These are phyloP conservation scores for Fusarium lateritium DNA, from an alignment of 2,329 filamentous ascomycete genomes.

Conservation along the genomic window DNA sequence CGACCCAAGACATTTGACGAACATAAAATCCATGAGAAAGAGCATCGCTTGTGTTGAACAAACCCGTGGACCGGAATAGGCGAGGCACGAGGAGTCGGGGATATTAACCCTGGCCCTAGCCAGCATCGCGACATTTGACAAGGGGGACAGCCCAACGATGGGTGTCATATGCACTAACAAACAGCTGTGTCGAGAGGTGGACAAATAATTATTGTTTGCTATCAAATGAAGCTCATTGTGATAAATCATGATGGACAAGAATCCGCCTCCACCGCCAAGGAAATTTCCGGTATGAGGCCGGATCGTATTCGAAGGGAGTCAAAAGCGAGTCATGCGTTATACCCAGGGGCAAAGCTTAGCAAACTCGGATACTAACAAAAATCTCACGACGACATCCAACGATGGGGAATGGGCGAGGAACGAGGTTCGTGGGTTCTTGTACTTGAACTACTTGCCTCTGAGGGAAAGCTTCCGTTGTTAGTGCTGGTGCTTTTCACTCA, in stretches of 20 bases:
- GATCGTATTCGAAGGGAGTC: slow-evolving; percentile 1
- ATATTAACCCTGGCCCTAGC: slow-evolving; percentile 16
- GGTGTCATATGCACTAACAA: background rate
- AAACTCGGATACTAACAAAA: background rate
- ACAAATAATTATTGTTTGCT: slow-evolving; percentile 2
- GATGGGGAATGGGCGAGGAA: slow-evolving; percentile 1
- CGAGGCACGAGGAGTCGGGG: slow-evolving; percentile 21
- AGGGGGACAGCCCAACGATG: slow-evolving; percentile 1
- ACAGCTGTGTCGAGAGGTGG: background rate
- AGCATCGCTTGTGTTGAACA: background rate
- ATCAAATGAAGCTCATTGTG: slow-evolving; percentile 4
- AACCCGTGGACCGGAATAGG: slow-evolving; percentile 1
- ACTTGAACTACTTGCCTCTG: slow-evolving; percentile 4
- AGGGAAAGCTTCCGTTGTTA: slow-evolving; percentile 9
- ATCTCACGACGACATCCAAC: slow-evolving; percentile 3
- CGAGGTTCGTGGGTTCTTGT: slow-evolving; percentile 6
- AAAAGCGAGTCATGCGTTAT: slow-evolving; percentile 35
- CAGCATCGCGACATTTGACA: slow-evolving; percentile 23
- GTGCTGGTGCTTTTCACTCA: background rate
- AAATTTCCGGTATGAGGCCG: slow-evolving; percentile 35
- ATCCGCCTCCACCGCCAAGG: slow-evolving; percentile 15
- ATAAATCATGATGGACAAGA: slow-evolving; percentile 29
- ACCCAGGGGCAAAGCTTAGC: slow-evolving; percentile 18
- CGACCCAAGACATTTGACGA: slow-evolving; percentile 8
- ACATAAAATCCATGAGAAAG: background rate